These are phyloP conservation scores for Penicillium sp. DNA, from an alignment of 2,329 filamentous ascomycete genomes.

Conservation along the genomic window DNA sequence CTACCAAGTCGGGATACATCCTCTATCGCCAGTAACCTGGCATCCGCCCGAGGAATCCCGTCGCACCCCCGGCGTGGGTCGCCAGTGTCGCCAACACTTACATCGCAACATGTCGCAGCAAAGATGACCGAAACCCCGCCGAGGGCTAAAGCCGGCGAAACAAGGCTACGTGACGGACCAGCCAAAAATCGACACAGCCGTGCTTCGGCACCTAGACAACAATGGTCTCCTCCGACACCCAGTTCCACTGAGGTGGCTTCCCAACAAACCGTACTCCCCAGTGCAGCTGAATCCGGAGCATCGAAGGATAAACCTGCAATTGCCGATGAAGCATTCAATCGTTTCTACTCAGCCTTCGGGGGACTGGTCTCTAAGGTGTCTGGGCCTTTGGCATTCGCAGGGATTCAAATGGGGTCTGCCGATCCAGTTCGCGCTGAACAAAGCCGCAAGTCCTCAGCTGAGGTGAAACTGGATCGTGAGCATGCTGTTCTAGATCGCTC, in stretches of 20 bases:
- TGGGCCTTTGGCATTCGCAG: slow-evolving; percentile 87
- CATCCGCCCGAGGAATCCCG: slow-evolving; percentile 77
- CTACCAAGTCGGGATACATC: slow-evolving; percentile 67
- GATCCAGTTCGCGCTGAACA: slow-evolving; percentile 31
- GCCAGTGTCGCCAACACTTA: slow-evolving; percentile 69
- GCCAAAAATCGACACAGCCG: slow-evolving; percentile 29
- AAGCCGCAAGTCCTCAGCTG: slow-evolving; percentile 36
- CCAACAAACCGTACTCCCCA: slow-evolving; percentile 34
- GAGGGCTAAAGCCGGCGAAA: slow-evolving; percentile 34
- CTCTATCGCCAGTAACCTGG: slow-evolving; percentile 85
- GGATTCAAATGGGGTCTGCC: slow-evolving; percentile 70
- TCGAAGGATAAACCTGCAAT: slow-evolving; percentile 22
- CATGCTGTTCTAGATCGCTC: slow-evolving; percentile 43
- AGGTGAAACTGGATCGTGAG: slow-evolving; percentile 39
- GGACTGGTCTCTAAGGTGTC: slow-evolving; percentile 85
- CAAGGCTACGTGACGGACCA: slow-evolving; percentile 26
- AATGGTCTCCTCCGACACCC: slow-evolving; percentile 37
- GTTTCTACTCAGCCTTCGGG: slow-evolving; percentile 91
- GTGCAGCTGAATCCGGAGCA: slow-evolving; percentile 29
- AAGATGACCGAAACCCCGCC: slow-evolving; percentile 62
- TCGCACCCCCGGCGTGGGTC: slow-evolving; percentile 57
- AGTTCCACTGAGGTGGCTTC: slow-evolving; percentile 38
- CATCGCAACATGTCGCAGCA: slow-evolving; percentile 70
- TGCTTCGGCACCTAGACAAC: slow-evolving; percentile 29
- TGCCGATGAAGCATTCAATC: slow-evolving; percentile 76